Base-by-base conservation (phyloP, 2,329 filamentous ascomycete genomes). In the Colletotrichum spaethianum region DNA sequence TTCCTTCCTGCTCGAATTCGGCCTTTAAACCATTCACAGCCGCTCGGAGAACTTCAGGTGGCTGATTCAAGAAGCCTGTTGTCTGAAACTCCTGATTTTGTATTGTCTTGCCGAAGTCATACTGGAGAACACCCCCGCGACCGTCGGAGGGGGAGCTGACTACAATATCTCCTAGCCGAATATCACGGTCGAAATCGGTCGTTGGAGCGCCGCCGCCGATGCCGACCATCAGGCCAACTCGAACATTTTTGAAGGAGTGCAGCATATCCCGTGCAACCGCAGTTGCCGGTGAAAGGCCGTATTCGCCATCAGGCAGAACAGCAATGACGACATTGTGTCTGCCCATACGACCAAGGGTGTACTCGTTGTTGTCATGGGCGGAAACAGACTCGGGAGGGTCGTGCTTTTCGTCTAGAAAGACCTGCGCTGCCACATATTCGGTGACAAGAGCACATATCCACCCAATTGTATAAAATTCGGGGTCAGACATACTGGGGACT, bases 271-370 rank as follows among this genome's bases (percentile, higher is more conserved):
- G 68, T 6, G 73, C 20, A 0, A 79, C 77, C 0, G 38, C 74
- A 0, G 77, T 70, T 0, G 78, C 77, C 0, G 74, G 75, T 1
- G 74, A 77, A 0, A 60, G 74, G 0, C 78, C 78, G 1, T 78
- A 78, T 7, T 74, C 63, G 0, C 62, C 67, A 0, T 28, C 28
- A 0, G 77, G 79, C 0, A 80, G 3, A 0, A 77, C 78, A 0
- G 75, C 76, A 9, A 80, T 74, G 0, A 78, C 78, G 12, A 80
- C 52, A 0, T 79, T 77, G 36, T 80, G 79, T 0, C 64, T 28
- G 0, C 23, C 31, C 0, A 80, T 76, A 1, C 65, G 73, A 0
- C 79, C 79, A 0, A 80, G 52, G 0, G 33, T 64, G 28, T 80
- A 80, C 1, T 56, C 31, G 36, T 80, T 80, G 36, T 16, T 72